Conservation (phyloP, 805 yeast species). For the Candida tammaniensis region DNA sequence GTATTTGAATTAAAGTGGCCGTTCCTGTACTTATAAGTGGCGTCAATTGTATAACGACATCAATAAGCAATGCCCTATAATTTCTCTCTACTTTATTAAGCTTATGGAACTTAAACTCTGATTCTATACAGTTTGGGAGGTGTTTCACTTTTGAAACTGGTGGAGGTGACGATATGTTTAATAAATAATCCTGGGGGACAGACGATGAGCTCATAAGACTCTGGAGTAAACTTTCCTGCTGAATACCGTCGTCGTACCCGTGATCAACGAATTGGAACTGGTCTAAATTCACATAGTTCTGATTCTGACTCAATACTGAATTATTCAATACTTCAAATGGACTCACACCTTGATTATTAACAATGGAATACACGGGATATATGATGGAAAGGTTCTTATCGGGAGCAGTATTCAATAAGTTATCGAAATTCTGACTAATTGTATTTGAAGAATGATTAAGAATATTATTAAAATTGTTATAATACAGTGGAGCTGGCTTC, state of each 20-base stretch:
- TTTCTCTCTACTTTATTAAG: constrained; percentile 8
- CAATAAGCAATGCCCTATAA: constrained; percentile 11
- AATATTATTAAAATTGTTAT: constrained; percentile 10
- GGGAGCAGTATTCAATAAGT: constrained; percentile 22
- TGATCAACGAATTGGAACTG: too few species aligned
- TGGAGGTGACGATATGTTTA: constrained; percentile 10
- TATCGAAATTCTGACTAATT: constrained; percentile 30
- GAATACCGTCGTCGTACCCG: background rate
- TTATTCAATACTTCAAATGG: constrained; percentile 8
- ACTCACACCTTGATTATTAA: constrained; percentile 13
- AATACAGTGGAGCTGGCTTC: constrained; percentile 3
- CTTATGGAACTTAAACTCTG: constrained; percentile 9
- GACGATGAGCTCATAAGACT: constrained; percentile 8
- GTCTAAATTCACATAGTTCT: background rate
- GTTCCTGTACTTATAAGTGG: constrained; percentile 19
- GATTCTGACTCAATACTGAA: background rate
- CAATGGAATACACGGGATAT: constrained; percentile 35
- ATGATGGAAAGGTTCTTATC: constrained; percentile 29
- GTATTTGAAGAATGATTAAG: constrained; percentile 13
- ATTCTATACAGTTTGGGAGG: constrained; percentile 11
- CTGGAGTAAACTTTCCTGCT: constrained; percentile 11
- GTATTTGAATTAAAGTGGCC: constrained; percentile 25
- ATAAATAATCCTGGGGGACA: constrained; percentile 12
- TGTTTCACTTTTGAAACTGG: constrained; percentile 6
- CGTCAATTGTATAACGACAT: constrained; percentile 10